phyloP scores from a whole-genome alignment of 805 yeast genomes.

The Zygoascus bituminiphila region DNA sequence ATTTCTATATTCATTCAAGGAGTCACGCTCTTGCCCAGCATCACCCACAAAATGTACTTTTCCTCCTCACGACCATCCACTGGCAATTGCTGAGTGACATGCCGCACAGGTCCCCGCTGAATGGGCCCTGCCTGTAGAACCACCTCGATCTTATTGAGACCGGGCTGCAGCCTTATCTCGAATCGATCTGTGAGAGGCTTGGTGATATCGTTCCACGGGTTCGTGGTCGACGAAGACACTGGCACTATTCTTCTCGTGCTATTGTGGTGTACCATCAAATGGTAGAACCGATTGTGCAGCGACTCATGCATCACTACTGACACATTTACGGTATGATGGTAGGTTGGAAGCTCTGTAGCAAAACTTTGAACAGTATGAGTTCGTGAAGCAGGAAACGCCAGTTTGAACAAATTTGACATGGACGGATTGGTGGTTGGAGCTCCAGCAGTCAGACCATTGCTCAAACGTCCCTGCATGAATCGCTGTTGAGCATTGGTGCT shows the following conservation, averaged over 20 bases:
- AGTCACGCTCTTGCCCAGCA: slow-evolving; percentile 3
- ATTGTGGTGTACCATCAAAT: slow-evolving; percentile 25
- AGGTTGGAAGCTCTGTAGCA: slow-evolving; percentile 40
- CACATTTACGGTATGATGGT: slow-evolving; percentile 40
- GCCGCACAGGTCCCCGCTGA: slow-evolving; percentile 9
- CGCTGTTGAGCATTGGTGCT: slow-evolving; percentile 16
- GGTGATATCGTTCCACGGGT: slow-evolving; percentile 18
- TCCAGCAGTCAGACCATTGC: slow-evolving; percentile 14
- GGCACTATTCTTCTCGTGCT: slow-evolving; percentile 24
- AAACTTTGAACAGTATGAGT: slow-evolving; percentile 32
- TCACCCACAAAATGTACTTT: slow-evolving; percentile 6
- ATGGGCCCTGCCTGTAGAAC: slow-evolving; percentile 15
- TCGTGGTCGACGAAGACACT: slow-evolving; percentile 12
- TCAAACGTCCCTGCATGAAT: slow-evolving; percentile 20
- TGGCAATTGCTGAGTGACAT: slow-evolving; percentile 4
- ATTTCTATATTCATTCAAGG: slow-evolving; percentile 45
- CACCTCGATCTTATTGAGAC: slow-evolving; percentile 30
- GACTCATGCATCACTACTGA: slow-evolving; percentile 37
- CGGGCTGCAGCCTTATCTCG: slow-evolving; percentile 28
- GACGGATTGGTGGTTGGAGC: slow-evolving; percentile 24
- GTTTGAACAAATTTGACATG: slow-evolving; percentile 32
- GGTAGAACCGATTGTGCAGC: slow-evolving; percentile 28
- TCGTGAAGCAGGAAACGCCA: slow-evolving; percentile 30
- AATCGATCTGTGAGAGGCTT: slow-evolving; percentile 21
- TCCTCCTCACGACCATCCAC: slow-evolving; percentile 12